A percentile compares a stretch with the other conserved stretches of the same genome.
phyloP scores from a whole-genome alignment of 2,329 filamentous ascomycete species.

The Leptosphaerulina australis region DNA sequence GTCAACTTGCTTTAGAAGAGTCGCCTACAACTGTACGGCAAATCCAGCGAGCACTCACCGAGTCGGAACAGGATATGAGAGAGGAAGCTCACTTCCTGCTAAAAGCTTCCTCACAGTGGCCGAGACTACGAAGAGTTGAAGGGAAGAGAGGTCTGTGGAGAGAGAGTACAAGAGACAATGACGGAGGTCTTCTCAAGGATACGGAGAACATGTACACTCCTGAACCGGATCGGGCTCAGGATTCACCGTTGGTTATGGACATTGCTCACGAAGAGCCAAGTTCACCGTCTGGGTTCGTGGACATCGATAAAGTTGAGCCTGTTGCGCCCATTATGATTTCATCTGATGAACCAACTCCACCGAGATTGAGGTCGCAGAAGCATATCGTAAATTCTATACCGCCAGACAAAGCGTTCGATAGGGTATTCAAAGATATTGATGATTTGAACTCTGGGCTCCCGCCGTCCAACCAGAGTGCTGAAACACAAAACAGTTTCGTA shows the following conservation, averaged over 20 bases:
- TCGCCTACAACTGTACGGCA: conserved; percentile 46
- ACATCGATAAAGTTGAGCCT: conserved; percentile 30
- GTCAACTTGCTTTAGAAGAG: conserved; percentile 48
- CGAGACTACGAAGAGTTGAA: conserved; percentile 24
- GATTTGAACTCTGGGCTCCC: conserved; percentile 29
- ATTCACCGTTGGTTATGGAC: conserved; percentile 39
- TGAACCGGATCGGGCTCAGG: conserved; percentile 40
- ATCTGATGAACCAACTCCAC: conserved; percentile 31
- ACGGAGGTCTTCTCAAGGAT: conserved; percentile 38
- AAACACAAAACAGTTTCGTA: conserved; percentile 26
- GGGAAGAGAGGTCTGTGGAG: conserved; percentile 41
- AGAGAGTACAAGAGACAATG: conserved; percentile 42
- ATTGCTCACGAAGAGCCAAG: conserved; percentile 15
- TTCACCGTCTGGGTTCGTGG: conserved; percentile 15
- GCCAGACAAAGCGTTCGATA: not conserved
- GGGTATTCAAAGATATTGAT: conserved; percentile 36
- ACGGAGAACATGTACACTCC: conserved; percentile 36
- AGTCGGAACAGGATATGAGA: conserved; percentile 40
- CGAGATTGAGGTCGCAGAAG: not conserved
- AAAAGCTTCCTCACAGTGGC: conserved; percentile 20
- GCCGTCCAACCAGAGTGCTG: conserved; percentile 36
- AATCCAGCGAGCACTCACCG: conserved; percentile 43
- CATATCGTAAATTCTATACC: not conserved
- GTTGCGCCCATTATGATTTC: conserved; percentile 25
- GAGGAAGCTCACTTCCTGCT: not conserved